Percentiles rank a stretch among this genome's conserved stretches.
Evolutionary conservation across 2,329 filamentous ascomycete genomes (phyloP).

Genomic region (Tolypocladium cylindrosporum): DNA sequence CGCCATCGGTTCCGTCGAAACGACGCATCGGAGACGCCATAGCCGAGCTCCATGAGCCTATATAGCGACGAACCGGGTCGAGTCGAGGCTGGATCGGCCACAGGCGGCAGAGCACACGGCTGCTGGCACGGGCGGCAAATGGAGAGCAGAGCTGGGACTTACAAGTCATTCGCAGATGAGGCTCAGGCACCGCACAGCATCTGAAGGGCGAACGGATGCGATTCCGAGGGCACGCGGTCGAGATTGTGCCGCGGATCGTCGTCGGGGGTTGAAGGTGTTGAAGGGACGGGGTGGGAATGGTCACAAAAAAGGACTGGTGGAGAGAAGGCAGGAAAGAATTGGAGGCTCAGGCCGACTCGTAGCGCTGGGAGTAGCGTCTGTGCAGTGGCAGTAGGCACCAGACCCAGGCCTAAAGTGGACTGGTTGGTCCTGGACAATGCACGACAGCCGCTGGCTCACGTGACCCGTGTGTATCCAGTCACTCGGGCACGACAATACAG

Average conservation of each 20-base stretch:
- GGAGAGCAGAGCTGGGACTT: slow-evolving; percentile 25
- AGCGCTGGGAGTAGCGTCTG: background rate
- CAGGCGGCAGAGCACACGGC: slow-evolving; percentile 24
- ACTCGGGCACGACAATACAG: background rate
- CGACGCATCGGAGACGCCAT: slow-evolving; percentile 12
- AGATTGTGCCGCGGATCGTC: slow-evolving; percentile 3
- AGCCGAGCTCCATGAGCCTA: slow-evolving; percentile 15
- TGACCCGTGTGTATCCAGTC: background rate
- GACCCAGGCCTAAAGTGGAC: background rate
- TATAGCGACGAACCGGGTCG: slow-evolving; percentile 23
- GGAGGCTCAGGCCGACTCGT: slow-evolving; percentile 18
- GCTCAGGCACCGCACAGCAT: slow-evolving; percentile 24
- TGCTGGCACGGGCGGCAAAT: slow-evolving; percentile 17
- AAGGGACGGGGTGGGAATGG: slow-evolving; percentile 22
- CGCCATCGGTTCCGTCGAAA: slow-evolving; percentile 25
- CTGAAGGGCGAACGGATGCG: slow-evolving; percentile 12
- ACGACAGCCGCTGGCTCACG: background rate
- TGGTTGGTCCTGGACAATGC: background rate
- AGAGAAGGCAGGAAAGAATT: slow-evolving; percentile 30
- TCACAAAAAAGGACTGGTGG: slow-evolving; percentile 24
- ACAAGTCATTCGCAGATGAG: slow-evolving; percentile 40
- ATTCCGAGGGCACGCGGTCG: slow-evolving; percentile 14
- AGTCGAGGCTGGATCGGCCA: slow-evolving; percentile 25
- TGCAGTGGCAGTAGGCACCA: background rate
- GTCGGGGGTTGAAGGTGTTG: slow-evolving; percentile 19